Percentiles rank a stretch among this genome's conserved stretches.
These are phyloP conservation scores for Hemileccinum impolitum DNA, from an alignment of 768 basidiomycete species.

Conservation along the genomic window DNA sequence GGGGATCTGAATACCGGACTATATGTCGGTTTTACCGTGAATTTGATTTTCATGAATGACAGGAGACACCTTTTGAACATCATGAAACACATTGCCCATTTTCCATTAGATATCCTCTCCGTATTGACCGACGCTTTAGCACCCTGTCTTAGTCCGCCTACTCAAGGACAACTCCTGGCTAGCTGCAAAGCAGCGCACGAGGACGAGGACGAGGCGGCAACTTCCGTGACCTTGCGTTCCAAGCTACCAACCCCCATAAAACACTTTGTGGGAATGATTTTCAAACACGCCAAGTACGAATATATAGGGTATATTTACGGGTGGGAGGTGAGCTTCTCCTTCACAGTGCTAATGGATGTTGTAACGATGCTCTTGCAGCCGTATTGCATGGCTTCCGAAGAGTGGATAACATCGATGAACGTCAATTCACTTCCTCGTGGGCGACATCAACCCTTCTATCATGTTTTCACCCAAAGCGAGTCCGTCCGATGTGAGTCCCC, in stretches of 20 bases:
- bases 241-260: constrained; percentile 24
- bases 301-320: constrained; percentile 45
- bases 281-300: constrained; percentile 37
- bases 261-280: constrained; percentile 50
- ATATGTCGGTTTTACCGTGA: constrained; percentile 36
- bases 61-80: constrained; percentile 31
- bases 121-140: constrained; percentile 39
- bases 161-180: constrained; percentile 27
- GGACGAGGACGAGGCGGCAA: constrained; percentile 28
- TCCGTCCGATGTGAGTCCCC: constrained; percentile 36
- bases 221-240: constrained; percentile 27
- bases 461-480: constrained; percentile 34
- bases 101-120: constrained; percentile 42
- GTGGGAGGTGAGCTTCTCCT: constrained; percentile 43
- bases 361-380: constrained; percentile 14
- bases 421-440: constrained; percentile 40
- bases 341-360: neutral
- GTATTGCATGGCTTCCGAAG: constrained; percentile 38
- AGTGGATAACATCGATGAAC: constrained; percentile 44
- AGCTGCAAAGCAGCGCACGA: constrained; percentile 32
- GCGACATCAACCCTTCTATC: constrained; percentile 50
- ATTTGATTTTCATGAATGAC: constrained; percentile 37
- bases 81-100: constrained; percentile 31
- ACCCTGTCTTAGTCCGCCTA: constrained; percentile 28
- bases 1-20: constrained; percentile 33